Base-by-base conservation (phyloP, 2,329 filamentous ascomycete species). In the Aspergillus ustus region DNA sequence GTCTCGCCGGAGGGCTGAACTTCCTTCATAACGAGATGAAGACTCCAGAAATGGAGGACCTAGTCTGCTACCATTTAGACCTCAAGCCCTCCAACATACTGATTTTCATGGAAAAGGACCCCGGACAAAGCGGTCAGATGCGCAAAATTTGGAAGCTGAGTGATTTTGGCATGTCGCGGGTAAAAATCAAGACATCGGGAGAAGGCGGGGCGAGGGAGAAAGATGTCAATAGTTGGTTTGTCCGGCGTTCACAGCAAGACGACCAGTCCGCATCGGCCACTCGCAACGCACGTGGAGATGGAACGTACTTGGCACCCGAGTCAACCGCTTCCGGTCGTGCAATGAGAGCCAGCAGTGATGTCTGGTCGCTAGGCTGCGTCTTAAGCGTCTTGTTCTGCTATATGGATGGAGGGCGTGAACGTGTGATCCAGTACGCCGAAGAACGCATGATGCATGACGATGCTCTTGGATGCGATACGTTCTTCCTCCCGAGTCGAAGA, bases 301-400 rank as follows among this genome's bases (percentile, higher is more conserved):
- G 56, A 8, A 52, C 56, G 2, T 58, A 58, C 34, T 20, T 52
- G 17, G 48, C 48, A 2, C 56, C 56, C 2, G 48, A 58, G 28
- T 44, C 56, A 7, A 19, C 15, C 1, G 44, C 48, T 6, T 6
- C 20, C 15, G 37, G 28, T 3, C 48, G 17, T 11, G 22, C 7
- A 5, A 52, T 58, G 48, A 51, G 19, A 19, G 13, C 56, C 15
- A 15, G 34, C 7, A 58, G 48, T 58, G 56, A 58, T 20, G 56
- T 58, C 4, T 58, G 56, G 56, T 58, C 56, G 9, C 48, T 58
- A n/a, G 56, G 56, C 2, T 58, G 56, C 19, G 37, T 58, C 15
- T 13, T 58, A 20, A 58, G 56, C 25, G 48, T 52, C 17, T 20
- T 58, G 1, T 52, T 58, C 25, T 15, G 20, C 15, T 52, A 58